Base-by-base conservation (phyloP, 495 filamentous ascomycete species). In the Filosporella fistucella region DNA sequence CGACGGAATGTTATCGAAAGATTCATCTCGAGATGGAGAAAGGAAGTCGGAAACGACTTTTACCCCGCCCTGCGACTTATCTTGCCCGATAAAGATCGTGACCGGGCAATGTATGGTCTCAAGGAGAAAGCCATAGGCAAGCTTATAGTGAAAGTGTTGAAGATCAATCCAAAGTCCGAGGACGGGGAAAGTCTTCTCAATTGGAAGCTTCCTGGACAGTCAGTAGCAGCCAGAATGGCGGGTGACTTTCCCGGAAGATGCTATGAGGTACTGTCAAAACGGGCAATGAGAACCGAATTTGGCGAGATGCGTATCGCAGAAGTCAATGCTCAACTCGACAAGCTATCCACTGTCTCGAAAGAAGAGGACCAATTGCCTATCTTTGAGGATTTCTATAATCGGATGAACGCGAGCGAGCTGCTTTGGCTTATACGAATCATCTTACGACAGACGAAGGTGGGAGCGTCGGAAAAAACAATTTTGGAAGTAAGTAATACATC, bases 381-480 rank as follows among this genome's bases (percentile, higher is more conserved):
- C 32, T 77, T 95, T 51, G 70, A 80, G 46, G 72, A 82, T 33
- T 93, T 97, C 62, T 98, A 97, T 63, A 76, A 81, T 34, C 74
- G 79, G 6, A 97, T 96, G 91, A 94, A 93, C 59, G 81, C 94
- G 0, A 85, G 93, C 47, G 93, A 98, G 67, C 63, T 98, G 28
- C 84, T 84, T 74, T 98, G 93, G 93, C 67, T 96, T 42, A 85
- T 97, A 46, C 84, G 93, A 4, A 96, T 98, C 45, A 89, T 97
- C 33, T 72, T 98, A 26, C 88, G 88, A 42, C 88, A 96, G 62
- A 96, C 96, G 93, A 96, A 91, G 65, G 80, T 98, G n/a, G 93
- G 94, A 3, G 94, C 94, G 10, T 89, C 89, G 1, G 94, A 97
- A 66, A 87, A 88, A 63, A 96, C 93, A 0, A 78, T 97, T 52